Base-by-base conservation (phyloP, 169 alveolate genomes). In the Plasmodium cynomolgi region DNA sequence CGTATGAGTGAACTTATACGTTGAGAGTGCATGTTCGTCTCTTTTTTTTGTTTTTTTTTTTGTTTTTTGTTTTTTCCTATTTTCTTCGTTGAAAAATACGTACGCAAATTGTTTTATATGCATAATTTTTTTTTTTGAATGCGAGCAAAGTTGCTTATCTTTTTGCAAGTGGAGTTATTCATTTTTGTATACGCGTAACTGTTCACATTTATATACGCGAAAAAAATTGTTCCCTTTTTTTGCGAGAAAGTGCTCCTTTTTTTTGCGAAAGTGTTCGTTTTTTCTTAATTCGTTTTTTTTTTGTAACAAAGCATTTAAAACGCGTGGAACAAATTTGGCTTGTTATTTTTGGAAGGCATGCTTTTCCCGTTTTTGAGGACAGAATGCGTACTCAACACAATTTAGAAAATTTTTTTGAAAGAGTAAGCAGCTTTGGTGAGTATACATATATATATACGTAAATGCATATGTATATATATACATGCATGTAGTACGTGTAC, bases 1-100 rank as follows among this genome's bases (percentile, higher is more conserved):
- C 77, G 77, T 68, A 68, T 68, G 77, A 68, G 77, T 68, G n/a
- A 68, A 68, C 7, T 56, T 56, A 68, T 68, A 68, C 37, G 77
- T 50, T 15, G 37, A 68, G 20, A 68, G 77, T 68, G 77, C 77
- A 68, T 68, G 77, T 29, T 68, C 34, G 77, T 9, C 37, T 29
- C 37, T 68, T 68, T 68, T 68, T 68, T 68, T 56, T 56, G 2
- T 7, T 56, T 56, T 56, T 56, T 56, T n/a, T 62, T 1, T 58
- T 62, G 5, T 44, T 62, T 62, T n/a, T 20, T 68, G 31, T 68
- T 68, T 68, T 29, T 68, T 26, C 37, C 37, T 68, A 6, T 29
- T 20, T 68, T 26, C 77, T 68, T 23, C n/a, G 33, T 68, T 68
- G 6, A 20, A 68, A 9, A 20, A 68, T 68, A 68, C n/a, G n/a